Evolutionary conservation across 352 stramenopile species (phyloP), one percentile per base, ranked within the genome.

Genomic region (Albugo candida): DNA sequence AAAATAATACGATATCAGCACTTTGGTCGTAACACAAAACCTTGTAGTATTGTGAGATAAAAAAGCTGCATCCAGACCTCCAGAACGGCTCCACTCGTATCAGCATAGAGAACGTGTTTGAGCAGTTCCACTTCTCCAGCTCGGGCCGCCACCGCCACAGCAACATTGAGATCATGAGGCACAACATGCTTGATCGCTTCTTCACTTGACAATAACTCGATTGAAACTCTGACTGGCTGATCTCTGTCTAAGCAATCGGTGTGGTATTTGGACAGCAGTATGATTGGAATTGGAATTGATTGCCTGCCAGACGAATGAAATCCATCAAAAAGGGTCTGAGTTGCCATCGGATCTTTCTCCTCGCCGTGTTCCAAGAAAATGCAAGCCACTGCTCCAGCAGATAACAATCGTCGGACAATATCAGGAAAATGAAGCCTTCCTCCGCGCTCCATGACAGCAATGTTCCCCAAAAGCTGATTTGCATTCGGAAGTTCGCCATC

Each of bases 271-370:
- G 72, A 78, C 24, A 91, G 54, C 51, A 85, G 53, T 42, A 91
- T 64, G 51, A 91, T 84, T 0, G 74, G 77, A 40, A 91, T 77
- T 1, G 67, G 60, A 18, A 87, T 73, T 0, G 55, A 53, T 47
- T 91, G 77, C 13, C 77, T 60, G 11, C 77, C 77, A 0, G 77
- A 91, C 47, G 77, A 91, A 59, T 91, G 77, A 51, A 87, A 91
- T 41, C 77, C 77, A 48, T 91, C 77, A 49, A 91, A 91, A 8
- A 91, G 65, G 49, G 71, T 78, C 38, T 84, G 71, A 24, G 38
- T 43, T 24, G 38, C 20, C 38, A 65, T 78, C 46, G 62, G 64
- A 8, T 62, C 59, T 12, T 67, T 68, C 38, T 67, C 79, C 34
- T 68, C 63, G 31, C 55, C 61, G 34, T 60, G 60, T 55, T 91